Percentiles rank a stretch among this genome's conserved stretches.
phyloP scores from a whole-genome alignment of 139 green algal genomes.

The Raphidocelis subcapitata region DNA sequence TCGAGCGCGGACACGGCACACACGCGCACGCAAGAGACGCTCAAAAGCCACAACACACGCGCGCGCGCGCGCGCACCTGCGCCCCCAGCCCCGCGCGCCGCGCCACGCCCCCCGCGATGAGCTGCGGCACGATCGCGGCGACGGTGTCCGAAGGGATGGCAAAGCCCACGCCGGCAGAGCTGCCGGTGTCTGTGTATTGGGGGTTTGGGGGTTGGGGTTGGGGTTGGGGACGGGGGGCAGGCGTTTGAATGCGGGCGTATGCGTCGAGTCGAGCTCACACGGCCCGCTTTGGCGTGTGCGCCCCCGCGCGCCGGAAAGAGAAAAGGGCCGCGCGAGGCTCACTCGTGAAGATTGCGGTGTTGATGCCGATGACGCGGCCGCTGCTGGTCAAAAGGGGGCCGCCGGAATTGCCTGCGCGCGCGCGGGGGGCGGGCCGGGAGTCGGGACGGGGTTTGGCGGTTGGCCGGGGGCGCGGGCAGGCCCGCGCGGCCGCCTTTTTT shows the following conservation, averaged over 20 bases:
- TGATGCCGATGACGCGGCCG: slow-evolving; percentile 69
- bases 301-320: no score
- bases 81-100: slow-evolving; percentile 75
- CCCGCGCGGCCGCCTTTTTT: no score
- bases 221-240: slow-evolving; percentile 37
- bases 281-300: no score
- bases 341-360: slow-evolving; percentile 85
- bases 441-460: neutral
- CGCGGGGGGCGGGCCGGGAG: slow-evolving; percentile 21
- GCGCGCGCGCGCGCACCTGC: slow-evolving; percentile 55
- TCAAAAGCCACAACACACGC: no score
- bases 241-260: no score
- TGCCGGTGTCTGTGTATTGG: slow-evolving; percentile 64
- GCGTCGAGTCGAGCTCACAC: no score
- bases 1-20: no score
- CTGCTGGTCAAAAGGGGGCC: slow-evolving; percentile 75
- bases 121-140: slow-evolving; percentile 72
- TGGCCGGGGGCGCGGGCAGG: neutral
- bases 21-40: no score
- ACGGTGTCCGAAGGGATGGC: slow-evolving; percentile 80
- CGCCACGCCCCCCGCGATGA: slow-evolving; percentile 73
- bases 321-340: no score
- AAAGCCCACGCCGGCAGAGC: slow-evolving; percentile 74
- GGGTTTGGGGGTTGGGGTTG: slow-evolving; percentile 35
- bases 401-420: slow-evolving; percentile 52